A percentile compares a stretch with the other conserved stretches of the same genome.
These are phyloP conservation scores for Eucalyptus lansdowneana DNA, from an alignment of 345 rosid species.

Conservation along the genomic window DNA sequence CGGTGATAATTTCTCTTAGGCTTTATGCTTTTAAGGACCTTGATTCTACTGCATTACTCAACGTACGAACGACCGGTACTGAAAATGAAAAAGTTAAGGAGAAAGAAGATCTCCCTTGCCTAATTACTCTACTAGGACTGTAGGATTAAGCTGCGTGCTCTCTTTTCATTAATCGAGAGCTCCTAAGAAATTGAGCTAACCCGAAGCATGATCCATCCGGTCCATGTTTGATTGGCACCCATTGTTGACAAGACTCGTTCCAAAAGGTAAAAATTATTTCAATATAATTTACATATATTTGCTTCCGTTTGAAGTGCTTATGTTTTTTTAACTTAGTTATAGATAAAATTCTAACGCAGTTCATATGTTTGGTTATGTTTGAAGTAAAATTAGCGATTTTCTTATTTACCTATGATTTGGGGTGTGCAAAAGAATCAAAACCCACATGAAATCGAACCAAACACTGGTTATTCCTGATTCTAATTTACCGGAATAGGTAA, in stretches of 20 bases:
- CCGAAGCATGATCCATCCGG: neutral
- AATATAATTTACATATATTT: too few species aligned
- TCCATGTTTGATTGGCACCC: neutral
- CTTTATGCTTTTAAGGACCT: neutral
- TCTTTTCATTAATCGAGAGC: neutral
- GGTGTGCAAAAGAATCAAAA: too few species aligned
- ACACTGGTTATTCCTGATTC: too few species aligned
- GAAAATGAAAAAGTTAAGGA: neutral
- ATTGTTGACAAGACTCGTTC: neutral
- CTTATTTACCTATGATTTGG: too few species aligned
- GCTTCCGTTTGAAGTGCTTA: too few species aligned
- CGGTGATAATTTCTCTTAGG: neutral
- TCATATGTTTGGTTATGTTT: too few species aligned
- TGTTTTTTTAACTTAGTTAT: too few species aligned
- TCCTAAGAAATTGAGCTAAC: neutral
- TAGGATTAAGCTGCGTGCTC: neutral
- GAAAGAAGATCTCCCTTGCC: neutral
- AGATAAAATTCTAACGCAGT: too few species aligned
- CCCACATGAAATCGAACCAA: too few species aligned
- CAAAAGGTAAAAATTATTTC: neutral
- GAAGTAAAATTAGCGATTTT: too few species aligned
- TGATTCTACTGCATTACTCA: neutral
- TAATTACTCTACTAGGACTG: neutral
- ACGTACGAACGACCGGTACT: neutral
- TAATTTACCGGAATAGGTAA: too few species aligned